These are phyloP conservation scores for Pelagomonas calceolata DNA, from an alignment of 108 stramenopile species.

Conservation along the genomic window DNA sequence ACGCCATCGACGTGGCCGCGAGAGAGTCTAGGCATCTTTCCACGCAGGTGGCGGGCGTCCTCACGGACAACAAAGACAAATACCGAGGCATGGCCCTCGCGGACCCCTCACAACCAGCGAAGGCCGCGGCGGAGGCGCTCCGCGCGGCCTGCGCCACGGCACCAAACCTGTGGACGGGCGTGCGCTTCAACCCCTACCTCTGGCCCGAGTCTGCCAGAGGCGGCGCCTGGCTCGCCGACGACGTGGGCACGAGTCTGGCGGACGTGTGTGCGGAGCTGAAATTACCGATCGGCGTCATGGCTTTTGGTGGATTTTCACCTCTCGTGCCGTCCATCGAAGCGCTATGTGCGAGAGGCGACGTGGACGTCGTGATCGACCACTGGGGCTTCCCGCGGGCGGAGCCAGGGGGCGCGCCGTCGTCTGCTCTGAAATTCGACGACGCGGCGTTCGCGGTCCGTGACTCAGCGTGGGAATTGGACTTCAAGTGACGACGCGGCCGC, in stretches of 20 bases:
- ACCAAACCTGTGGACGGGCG: neutral
- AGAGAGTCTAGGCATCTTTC: constrained; percentile 13
- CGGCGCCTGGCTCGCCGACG: constrained; percentile 8
- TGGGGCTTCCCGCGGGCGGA: constrained; percentile 25
- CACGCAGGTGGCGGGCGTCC: constrained; percentile 14
- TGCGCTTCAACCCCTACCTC: constrained; percentile 27
- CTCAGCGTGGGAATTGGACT: too few relatives aligned
- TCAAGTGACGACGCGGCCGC: constrained; percentile 8
- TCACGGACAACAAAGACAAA: neutral
- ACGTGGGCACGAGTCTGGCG: constrained; percentile 9
- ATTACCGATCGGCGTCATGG: constrained; percentile 24
- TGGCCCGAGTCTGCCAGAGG: constrained; percentile 10
- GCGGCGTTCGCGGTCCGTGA: too few relatives aligned
- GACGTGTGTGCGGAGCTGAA: constrained; percentile 16
- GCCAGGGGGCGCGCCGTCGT: neutral
- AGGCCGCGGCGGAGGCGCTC: too few relatives aligned
- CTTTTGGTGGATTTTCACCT: constrained; percentile 17
- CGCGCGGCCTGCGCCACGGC: too few relatives aligned
- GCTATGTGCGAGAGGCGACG: constrained; percentile 7
- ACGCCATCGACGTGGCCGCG: constrained; percentile 15
- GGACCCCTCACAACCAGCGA: too few relatives aligned
- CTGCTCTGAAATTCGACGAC: constrained; percentile 3
- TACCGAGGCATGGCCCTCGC: too few relatives aligned
- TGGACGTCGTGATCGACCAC: constrained; percentile 21
- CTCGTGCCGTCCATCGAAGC: constrained; percentile 13